Evolutionary conservation across 164 flowering plant genomes (phyloP).

Genomic region (Umbellularia californica): DNA sequence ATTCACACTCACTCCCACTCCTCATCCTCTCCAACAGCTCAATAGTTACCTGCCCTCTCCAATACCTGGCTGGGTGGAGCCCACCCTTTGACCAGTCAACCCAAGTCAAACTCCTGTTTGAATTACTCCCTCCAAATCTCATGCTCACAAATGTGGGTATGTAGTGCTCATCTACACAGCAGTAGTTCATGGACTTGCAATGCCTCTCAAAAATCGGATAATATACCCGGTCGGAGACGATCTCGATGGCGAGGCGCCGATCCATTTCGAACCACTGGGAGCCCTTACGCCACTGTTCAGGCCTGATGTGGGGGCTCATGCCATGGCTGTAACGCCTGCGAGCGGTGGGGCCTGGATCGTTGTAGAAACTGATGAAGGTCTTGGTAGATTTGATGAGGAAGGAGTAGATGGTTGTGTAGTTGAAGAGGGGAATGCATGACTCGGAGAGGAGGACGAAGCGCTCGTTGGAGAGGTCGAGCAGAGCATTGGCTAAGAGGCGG

Average conservation of each 20-base stretch:
- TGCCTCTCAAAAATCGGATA: constrained; percentile 23
- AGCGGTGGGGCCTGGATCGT: constrained; percentile 27
- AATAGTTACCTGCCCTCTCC: constrained; percentile 20
- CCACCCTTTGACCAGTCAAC: constrained; percentile 54
- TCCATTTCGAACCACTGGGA: constrained; percentile 48
- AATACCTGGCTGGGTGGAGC: constrained; percentile 39
- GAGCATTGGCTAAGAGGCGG: constrained; percentile 52
- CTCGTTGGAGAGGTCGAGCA: constrained; percentile 53
- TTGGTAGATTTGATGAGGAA: constrained; percentile 38
- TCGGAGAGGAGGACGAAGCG: constrained; percentile 67
- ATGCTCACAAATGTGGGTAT: constrained; percentile 34
- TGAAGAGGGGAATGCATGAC: constrained; percentile 79
- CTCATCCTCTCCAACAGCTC: constrained; percentile 28
- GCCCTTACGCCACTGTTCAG: constrained; percentile 51
- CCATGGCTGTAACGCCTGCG: constrained; percentile 45
- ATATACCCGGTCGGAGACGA: constrained; percentile 33
- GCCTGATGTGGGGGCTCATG: constrained; percentile 30
- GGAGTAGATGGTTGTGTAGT: constrained; percentile 46
- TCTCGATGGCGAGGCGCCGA: constrained; percentile 30
- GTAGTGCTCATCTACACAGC: constrained; percentile 49
- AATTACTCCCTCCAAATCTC: constrained; percentile 22
- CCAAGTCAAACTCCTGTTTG: constrained; percentile 50
- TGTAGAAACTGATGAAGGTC: constrained; percentile 34
- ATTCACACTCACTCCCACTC: constrained; percentile 27
- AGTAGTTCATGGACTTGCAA: constrained; percentile 22